Evolutionary conservation across 139 green algal species (phyloP).

Genomic region (Tetradesmus lagerheimii): DNA sequence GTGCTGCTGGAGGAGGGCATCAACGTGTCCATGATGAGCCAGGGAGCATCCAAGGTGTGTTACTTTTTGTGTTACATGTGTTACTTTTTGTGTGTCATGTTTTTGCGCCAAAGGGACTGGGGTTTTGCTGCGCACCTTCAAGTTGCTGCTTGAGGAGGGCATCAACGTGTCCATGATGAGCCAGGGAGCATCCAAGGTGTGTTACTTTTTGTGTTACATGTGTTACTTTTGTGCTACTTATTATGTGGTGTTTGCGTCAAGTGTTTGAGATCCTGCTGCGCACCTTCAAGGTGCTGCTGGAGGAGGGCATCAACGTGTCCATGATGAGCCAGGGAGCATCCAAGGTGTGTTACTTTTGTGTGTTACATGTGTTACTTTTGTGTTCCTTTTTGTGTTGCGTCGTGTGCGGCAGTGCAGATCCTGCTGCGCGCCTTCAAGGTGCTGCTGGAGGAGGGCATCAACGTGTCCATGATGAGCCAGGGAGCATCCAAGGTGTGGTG

Average conservation of each 20-base stretch:
- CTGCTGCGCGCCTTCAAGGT: no score
- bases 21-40: slow-evolving; percentile 93
- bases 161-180: slow-evolving; percentile 94
- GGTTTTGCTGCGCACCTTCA: slow-evolving; percentile 84
- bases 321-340: slow-evolving; percentile 87
- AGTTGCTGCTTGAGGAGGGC: slow-evolving; percentile 63
- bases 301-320: slow-evolving; percentile 80
- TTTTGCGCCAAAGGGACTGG: slow-evolving; percentile 84
- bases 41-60: slow-evolving; percentile 56
- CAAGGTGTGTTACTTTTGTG: slow-evolving; percentile 44
- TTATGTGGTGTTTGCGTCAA: no score
- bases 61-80: neutral
- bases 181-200: slow-evolving; percentile 61
- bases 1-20: slow-evolving; percentile 72
- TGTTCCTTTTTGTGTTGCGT: slow-evolving; percentile 66
- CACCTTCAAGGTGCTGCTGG: slow-evolving; percentile 69
- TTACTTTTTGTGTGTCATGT: no score
- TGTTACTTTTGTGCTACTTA: slow-evolving; percentile 82
- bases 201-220: neutral
- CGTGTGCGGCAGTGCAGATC: no score
- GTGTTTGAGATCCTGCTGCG: slow-evolving; percentile 89
- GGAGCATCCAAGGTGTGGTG: slow-evolving; percentile 42
- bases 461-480: slow-evolving; percentile 93
- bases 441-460: slow-evolving; percentile 71
- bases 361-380: neutral